Percentiles rank a stretch among this genome's conserved stretches.
Evolutionary conservation across 1,284 basidiomycete genomes (phyloP).

Genomic region (Puccinia polysora): DNA sequence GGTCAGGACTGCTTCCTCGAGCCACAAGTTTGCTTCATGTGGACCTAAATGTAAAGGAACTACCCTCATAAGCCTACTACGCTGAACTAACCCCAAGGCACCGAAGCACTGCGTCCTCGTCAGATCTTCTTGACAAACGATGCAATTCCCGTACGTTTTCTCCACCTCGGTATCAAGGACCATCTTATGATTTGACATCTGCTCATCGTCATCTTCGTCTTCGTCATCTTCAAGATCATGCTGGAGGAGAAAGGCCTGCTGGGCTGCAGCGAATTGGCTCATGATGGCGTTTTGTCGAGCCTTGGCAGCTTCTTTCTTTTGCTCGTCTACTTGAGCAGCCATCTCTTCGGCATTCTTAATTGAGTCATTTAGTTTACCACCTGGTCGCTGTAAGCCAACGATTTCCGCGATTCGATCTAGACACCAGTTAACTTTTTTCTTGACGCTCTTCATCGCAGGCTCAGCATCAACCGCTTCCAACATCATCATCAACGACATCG

Average conservation of each 20-base stretch:
- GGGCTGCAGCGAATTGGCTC: constrained; percentile 85
- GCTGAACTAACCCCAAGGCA: constrained; percentile 80
- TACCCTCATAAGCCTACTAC: constrained; percentile 75
- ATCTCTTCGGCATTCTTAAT: constrained; percentile 50
- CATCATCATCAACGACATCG: constrained; percentile 37
- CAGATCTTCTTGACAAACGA: constrained; percentile 94
- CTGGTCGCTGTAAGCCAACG: constrained; percentile 58
- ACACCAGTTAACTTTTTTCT: constrained; percentile 68
- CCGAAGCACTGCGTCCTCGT: constrained; percentile 73
- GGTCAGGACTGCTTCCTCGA: constrained; percentile 69
- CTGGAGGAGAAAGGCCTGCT: constrained; percentile 64
- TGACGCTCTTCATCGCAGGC: constrained; percentile 59
- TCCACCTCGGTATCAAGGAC: constrained; percentile 41
- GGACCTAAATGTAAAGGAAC: constrained; percentile 64
- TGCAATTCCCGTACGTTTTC: constrained; percentile 78
- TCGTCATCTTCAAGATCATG: constrained; percentile 46
- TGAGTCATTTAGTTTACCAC: not conserved
- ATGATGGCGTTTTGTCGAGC: constrained; percentile 82
- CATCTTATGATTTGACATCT: constrained; percentile 41
- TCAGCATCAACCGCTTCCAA: constrained; percentile 38
- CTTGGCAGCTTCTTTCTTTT: constrained; percentile 73
- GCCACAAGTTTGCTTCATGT: constrained; percentile 58
- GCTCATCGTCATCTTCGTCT: constrained; percentile 57
- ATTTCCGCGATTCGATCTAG: constrained; percentile 61
- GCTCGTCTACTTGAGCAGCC: constrained; percentile 62